phyloP scores from a whole-genome alignment of 257 asterid species.

The Solanum habrochaites region DNA sequence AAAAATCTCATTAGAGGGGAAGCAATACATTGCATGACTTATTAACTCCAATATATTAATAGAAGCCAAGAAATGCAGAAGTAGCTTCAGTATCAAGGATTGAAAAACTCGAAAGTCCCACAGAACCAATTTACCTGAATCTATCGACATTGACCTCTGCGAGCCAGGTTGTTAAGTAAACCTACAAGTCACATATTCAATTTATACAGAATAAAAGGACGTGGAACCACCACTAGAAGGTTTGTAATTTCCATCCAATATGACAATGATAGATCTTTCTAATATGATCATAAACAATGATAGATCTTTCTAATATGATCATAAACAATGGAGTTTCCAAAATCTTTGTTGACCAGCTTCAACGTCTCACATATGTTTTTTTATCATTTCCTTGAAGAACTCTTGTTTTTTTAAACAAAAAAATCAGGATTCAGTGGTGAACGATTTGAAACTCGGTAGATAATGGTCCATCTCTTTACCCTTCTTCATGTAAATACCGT shows the following conservation, averaged over 20 bases:
- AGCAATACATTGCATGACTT: not conserved
- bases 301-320: not conserved
- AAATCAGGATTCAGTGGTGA: not conserved
- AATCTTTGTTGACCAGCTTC: not conserved
- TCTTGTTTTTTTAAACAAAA: not conserved
- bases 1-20: not conserved
- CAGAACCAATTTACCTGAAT: conserved; percentile 32
- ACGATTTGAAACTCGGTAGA: not conserved
- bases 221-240: not conserved
- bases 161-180: conserved; percentile 64
- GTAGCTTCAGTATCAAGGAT: not conserved
- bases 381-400: not conserved
- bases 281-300: not conserved
- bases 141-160: conserved; percentile 62
- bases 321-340: not conserved
- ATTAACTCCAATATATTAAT: not conserved
- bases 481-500: not conserved
- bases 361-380: not conserved
- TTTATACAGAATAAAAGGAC: not conserved
- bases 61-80: not conserved
- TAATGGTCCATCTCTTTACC: not conserved
- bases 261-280: not conserved
- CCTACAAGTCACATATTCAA: conserved; percentile 17
- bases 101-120: not conserved
- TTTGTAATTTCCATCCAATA: not conserved